Percentiles rank a stretch among this genome's conserved stretches.
phyloP scores from a whole-genome alignment of 2,329 filamentous ascomycete species.

The Ophiostoma sp. region DNA sequence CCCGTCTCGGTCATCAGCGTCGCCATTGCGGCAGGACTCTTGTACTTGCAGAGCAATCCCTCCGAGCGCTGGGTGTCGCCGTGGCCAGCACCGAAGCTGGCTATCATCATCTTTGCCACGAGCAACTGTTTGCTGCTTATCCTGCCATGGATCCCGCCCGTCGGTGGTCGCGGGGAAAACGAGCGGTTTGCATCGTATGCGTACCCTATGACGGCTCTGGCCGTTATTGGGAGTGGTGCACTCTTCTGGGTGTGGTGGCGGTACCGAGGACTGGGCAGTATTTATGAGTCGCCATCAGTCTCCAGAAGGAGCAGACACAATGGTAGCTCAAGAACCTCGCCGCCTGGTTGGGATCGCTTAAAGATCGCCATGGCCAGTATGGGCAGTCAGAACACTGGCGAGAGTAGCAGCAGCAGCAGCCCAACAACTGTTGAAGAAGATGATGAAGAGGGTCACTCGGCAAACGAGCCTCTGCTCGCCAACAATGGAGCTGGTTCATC shows the following conservation, averaged over 20 bases:
- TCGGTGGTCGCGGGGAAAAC: slow-evolving; percentile 30
- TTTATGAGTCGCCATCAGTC: background rate
- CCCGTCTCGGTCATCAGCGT: slow-evolving; percentile 41
- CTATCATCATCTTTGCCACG: slow-evolving; percentile 36
- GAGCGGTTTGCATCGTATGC: slow-evolving; percentile 40
- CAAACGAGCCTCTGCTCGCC: background rate
- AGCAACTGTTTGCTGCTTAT: slow-evolving; percentile 40
- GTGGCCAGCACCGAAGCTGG: slow-evolving; percentile 36
- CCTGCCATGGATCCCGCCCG: slow-evolving; percentile 41
- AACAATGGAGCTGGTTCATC: background rate
- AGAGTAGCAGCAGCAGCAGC: background rate
- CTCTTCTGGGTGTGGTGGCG: slow-evolving; percentile 43
- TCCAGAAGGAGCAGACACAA: background rate
- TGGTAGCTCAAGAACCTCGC: background rate
- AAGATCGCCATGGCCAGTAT: slow-evolving; percentile 10
- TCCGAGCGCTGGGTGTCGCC: slow-evolving; percentile 37
- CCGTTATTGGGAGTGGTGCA: slow-evolving; percentile 38
- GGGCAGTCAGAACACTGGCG: background rate
- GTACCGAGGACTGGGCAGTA: slow-evolving; percentile 22
- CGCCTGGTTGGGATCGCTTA: slow-evolving; percentile 25
- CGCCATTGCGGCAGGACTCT: slow-evolving; percentile 38
- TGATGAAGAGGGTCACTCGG: background rate
- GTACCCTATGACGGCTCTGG: slow-evolving; percentile 40
- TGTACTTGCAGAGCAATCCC: slow-evolving; percentile 37
- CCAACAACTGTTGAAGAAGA: background rate